phyloP scores from a whole-genome alignment of 1,284 basidiomycete species.

The Flammula alnicola region DNA sequence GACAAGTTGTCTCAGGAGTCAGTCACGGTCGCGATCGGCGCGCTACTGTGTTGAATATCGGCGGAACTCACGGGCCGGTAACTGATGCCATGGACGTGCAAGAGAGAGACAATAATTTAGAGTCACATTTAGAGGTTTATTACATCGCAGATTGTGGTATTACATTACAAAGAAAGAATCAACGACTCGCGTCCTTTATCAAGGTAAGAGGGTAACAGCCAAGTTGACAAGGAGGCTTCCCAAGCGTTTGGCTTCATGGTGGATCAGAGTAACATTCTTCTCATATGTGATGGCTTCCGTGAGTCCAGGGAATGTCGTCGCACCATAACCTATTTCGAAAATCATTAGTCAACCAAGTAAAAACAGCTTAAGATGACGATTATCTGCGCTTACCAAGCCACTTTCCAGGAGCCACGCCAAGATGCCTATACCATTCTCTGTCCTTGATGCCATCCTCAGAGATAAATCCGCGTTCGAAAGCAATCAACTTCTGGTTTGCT shows the following conservation, averaged over 20 bases:
- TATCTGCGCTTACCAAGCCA: slow-evolving; percentile 69
- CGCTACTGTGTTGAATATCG: no score
- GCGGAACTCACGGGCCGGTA: no score
- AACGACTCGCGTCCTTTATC: slow-evolving; percentile 6
- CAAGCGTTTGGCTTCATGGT: slow-evolving; percentile 70
- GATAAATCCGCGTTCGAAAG: slow-evolving; percentile 88
- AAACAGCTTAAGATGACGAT: neutral
- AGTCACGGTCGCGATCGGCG: no score
- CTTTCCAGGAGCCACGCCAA: slow-evolving; percentile 89
- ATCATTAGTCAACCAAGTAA: neutral
- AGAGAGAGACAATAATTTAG: no score
- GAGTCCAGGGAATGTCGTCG: slow-evolving; percentile 83
- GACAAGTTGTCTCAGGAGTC: no score
- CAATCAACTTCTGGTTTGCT: slow-evolving; percentile 74
- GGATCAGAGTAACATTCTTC: slow-evolving; percentile 63
- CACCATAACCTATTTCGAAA: slow-evolving; percentile 71
- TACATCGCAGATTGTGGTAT: no score
- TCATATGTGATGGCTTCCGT: slow-evolving; percentile 82
- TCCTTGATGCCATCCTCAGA: slow-evolving; percentile 74
- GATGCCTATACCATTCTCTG: slow-evolving; percentile 83
- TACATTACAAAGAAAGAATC: neutral
- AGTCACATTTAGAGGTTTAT: no score
- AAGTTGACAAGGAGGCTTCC: slow-evolving; percentile 58
- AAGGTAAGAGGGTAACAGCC: slow-evolving; percentile 46
- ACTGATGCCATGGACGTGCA: no score